Base-by-base conservation (phyloP, 345 rosid species). In the Hibiscus trionum region DNA sequence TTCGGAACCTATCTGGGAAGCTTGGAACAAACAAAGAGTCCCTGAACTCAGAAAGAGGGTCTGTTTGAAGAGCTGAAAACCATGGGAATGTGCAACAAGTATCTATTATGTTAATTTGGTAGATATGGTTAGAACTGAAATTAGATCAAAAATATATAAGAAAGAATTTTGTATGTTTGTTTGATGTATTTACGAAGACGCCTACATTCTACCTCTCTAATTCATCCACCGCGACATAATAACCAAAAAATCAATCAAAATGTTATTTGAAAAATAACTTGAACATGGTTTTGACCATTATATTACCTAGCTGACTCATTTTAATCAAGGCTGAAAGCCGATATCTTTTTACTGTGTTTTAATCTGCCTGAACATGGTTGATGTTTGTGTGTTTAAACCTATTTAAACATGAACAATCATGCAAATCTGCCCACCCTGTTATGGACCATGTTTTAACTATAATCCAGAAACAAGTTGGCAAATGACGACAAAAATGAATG, bases 121-220 rank as follows among this genome's bases (percentile, higher is more conserved):
- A 67, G 71, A 67, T 67, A 26, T 47, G 33, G 39, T 66, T 26
- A 66, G 58, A 66, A 47, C 4, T 15, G 57, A 53, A 66, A 66
- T 7, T 55, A 26, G 70, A 47, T 15, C 3, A 26, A 26, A 39
- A 6, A 39, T 39, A 39, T 39, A 27, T 67, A 66, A 47, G 58
- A 14, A 67, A 67, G 71, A 67, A 49, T 49, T 67, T 57, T 27
- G 71, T 49, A 27, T 27, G 39, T 17, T 67, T 15, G 56, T 66
- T 49, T 67, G 57, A 8, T 49, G 39, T 16, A 39, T 67, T 66
- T 49, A 24, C 6, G 16, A 66, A 49, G 39, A 66, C 27, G 24
- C 58, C 71, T 67, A 16, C 58, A 27, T 27, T 57, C 33, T 57
- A 57, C 71, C 8, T 4, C 24, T 67, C 57, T 27, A 16, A 55